Percentiles rank a stretch among this genome's conserved stretches.
Conservation (phyloP, 805 yeast genomes). For the Candida xiaguanensis region DNA sequence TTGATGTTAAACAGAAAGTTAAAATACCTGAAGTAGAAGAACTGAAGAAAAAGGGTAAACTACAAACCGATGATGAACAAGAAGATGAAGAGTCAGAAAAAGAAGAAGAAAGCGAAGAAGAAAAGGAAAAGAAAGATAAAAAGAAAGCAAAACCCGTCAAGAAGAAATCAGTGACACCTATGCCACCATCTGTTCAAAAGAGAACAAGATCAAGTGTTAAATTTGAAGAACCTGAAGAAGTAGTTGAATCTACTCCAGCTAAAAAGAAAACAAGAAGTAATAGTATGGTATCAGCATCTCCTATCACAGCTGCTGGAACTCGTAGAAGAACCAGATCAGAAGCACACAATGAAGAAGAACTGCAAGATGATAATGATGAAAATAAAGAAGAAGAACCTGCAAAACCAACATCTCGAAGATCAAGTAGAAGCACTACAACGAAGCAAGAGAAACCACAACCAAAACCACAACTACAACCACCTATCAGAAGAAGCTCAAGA, state of each 20-base stretch:
- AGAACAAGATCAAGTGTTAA: constrained; percentile 11
- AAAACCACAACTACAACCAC: constrained; percentile 10
- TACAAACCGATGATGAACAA: constrained; percentile 10
- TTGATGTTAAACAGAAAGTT: constrained; percentile 8
- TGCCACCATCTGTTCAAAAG: constrained; percentile 6
- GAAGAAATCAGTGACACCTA: constrained; percentile 1
- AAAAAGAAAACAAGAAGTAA: constrained; percentile 2
- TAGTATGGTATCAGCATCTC: neutral
- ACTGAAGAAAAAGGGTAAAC: too few species aligned
- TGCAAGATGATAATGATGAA: constrained; percentile 4
- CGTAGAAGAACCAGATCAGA: constrained; percentile 10
- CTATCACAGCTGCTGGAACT: constrained; percentile 2
- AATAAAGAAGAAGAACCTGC: constrained; percentile 9
- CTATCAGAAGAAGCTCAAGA: constrained; percentile 16
- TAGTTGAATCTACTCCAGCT: constrained; percentile 3
- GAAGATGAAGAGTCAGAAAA: constrained; percentile 9
- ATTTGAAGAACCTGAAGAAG: constrained; percentile 7
- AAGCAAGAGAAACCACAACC: constrained; percentile 13
- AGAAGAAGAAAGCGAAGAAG: constrained; percentile 5
- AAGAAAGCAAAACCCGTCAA: neutral
- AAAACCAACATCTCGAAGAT: constrained; percentile 9
- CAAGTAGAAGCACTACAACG: constrained; percentile 7
- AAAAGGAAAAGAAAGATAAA: neutral
- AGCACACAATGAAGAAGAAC: constrained; percentile 5
- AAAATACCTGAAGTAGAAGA: constrained; percentile 6